Base-by-base conservation (phyloP, 257 asterid genomes). In the Jacaranda mimosifolia region DNA sequence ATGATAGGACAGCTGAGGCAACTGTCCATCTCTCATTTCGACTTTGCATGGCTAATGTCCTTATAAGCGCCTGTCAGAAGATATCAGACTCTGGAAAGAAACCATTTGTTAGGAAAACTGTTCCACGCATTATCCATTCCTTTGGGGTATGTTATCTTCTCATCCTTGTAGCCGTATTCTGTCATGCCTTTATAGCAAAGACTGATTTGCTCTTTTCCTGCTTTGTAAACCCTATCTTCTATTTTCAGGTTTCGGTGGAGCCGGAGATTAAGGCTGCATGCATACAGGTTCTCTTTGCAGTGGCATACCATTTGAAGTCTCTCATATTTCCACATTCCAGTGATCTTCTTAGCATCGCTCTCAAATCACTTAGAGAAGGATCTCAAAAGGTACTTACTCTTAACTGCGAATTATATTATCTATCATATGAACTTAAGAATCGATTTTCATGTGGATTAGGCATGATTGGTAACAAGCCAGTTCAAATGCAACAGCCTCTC, bases 31-130 rank as follows among this genome's bases (percentile, higher is more conserved):
- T 88, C 82, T 79, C 94, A 26, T 89, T 89, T 80, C 95, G 90
- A 63, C 81, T 92, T 15, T 92, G 97, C 84, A 89, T 94, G 94
- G 98, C 98, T 60, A 92, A 94, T 79, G 96, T 94, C 72, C 95
- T 92, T 45, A 92, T 92, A 70, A 92, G 97, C 58, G 87, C 93
- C 70, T 94, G 97, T 77, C 97, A 94, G 86, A 94, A 92, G 91
- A 85, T 87, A 57, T 72, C 90, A 12, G 86, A 79, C 48, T 38
- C 87, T 39, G 87, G 88, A 79, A 92, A 81, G 89, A 88, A 88
- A 81, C 51, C 85, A 43, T 89, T 87, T 73, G 87, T 83, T 55
- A 79, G 79, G 83, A 91, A 85, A 84, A 59, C 86, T 70, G 78
- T 88, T 60, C 96, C 97, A 14, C 21, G 79, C 74, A 56, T 92